Percentiles rank a stretch among this genome's conserved stretches.
Conservation (phyloP, 108 stramenopile species). For the Nitzschia sp. region DNA sequence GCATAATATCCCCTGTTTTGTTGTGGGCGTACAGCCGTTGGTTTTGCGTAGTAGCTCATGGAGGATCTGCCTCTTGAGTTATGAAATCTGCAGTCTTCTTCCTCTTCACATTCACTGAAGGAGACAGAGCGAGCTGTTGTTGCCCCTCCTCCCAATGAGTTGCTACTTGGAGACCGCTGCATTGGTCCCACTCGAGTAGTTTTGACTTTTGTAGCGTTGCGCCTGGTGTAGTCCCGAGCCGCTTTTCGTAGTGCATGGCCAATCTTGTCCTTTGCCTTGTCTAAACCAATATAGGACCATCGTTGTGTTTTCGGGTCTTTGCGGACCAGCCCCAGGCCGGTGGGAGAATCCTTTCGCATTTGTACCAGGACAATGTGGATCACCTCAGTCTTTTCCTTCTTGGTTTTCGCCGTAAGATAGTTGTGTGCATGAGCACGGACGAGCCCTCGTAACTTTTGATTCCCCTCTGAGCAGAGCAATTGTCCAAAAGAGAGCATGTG, state of each 20-base stretch:
- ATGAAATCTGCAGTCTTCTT: not conserved
- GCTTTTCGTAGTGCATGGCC: conserved; percentile 39
- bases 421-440: conserved; percentile 28
- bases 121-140: not conserved
- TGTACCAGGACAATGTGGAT: conserved; percentile 28
- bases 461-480: conserved; percentile 35
- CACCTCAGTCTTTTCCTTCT: conserved; percentile 29
- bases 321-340: conserved; percentile 31
- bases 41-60: no score
- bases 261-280: conserved; percentile 40
- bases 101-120: conserved; percentile 5
- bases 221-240: not conserved
- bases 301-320: conserved; percentile 16
- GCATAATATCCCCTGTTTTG: no score
- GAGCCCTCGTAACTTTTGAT: conserved; percentile 31
- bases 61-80: no score
- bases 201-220: not conserved
- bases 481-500: not conserved
- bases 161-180: not conserved
- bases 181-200: not conserved
- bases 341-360: conserved; percentile 17
- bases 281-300: conserved; percentile 29
- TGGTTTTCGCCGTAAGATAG: conserved; percentile 29
- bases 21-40: no score
- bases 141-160: conserved; percentile 1